Evolutionary conservation across 345 rosid genomes (phyloP), one percentile per base, ranked within the genome.

Genomic region (Linum lewisii): DNA sequence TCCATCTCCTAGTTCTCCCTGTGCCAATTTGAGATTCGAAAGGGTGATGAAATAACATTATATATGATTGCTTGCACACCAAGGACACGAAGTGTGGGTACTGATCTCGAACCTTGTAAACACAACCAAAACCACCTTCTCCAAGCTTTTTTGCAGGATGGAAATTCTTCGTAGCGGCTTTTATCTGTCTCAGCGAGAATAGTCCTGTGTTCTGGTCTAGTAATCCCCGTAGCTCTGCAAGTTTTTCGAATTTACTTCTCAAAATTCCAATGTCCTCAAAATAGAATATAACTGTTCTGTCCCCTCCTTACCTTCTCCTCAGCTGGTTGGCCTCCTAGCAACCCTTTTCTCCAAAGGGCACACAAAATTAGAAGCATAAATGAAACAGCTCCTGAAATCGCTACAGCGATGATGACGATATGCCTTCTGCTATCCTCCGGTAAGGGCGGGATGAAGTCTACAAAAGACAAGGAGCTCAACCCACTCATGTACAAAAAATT

Each of bases 321-420:
- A 36, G 81, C 70, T 19, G 26, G 63, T 69, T 80, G 72, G 59
- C 82, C 80, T 63, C 83, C 78, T 21, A 84, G 68, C 72, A 77
- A 77, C 24, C 72, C 72, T 57, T 62, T 57, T 38, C 24, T 51
- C 66, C 67, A 57, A 42, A 63, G 53, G 29, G 62, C 20, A 19
- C 45, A 42, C 5, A 68, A 58, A 25, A 57, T 16, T 21, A 68
- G 55, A 37, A 68, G 53, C 47, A 53, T 54, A 37, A 63, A 7
- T 5, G 25, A 24, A 23, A 68, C 2, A 21, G 66, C 52, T 24
- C 24, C 67, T 15, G 59, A 18, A 21, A 42, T 52, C 22, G 72
- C 11, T 19, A 47, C 74, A 58, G 58, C 57, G 64, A 53, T 51
- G 51, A 51, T 68, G 50, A 65, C 60, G 21, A 20, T 51, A 23